Evolutionary conservation across 1,139 yeast genomes (phyloP).

Genomic region (Lodderomyces theae): DNA sequence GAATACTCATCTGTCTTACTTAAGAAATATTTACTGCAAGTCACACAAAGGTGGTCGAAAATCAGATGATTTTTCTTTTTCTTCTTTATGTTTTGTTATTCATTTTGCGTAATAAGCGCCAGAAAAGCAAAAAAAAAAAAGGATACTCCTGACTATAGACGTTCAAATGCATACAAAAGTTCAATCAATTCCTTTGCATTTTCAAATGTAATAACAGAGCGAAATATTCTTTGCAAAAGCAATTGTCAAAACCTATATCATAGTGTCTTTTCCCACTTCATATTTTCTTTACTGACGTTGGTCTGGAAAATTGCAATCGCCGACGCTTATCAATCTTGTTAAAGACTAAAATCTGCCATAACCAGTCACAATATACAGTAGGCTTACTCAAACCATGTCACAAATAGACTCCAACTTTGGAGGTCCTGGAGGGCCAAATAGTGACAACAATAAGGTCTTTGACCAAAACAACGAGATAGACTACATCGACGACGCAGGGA

Average conservation of each 20-base stretch:
- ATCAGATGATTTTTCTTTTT: constrained; percentile 2
- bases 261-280: no score
- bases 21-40: not conserved
- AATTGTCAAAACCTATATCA: no score
- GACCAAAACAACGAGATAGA: constrained; percentile 1
- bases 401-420: not conserved
- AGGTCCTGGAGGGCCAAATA: not conserved
- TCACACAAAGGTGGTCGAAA: not conserved
- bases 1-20: not conserved
- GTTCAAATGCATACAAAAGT: not conserved
- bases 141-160: no score
- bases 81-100: not conserved
- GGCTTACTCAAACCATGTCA: no score
- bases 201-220: not conserved
- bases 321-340: no score
- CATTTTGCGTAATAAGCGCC: constrained; percentile 1
- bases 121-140: not conserved
- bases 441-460: not conserved
- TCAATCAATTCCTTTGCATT: not conserved
- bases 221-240: not conserved
- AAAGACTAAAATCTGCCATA: no score
- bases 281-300: no score
- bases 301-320: no score
- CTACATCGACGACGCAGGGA: not conserved
- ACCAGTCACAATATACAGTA: no score